Evolutionary conservation across 2,329 filamentous ascomycete genomes (phyloP), one percentile per base, ranked within the genome.

Genomic region (Colletotrichum chrysophilum): DNA sequence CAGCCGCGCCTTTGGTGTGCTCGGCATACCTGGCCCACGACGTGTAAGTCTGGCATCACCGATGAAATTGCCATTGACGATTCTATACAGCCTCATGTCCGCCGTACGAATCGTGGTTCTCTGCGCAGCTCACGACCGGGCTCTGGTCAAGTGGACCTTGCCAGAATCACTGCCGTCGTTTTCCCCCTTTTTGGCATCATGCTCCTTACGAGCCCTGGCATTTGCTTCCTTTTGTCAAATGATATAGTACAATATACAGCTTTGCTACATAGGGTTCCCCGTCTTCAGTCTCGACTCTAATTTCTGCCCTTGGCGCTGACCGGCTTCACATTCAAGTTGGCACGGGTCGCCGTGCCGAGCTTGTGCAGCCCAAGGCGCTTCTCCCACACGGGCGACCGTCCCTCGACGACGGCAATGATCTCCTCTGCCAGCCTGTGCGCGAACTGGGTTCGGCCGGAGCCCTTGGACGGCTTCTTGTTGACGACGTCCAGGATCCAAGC

Each of bases 401-500:
- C 97, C 88, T 98, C 96, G 12, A 97, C 93, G 30, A 98, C 94
- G 43, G 94, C 91, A 70, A 98, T 90, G 76, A 98, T 88, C 89
- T 98, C 96, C 82, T 96, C 93, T 2, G 95, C 96, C 77, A 98
- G 90, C 71, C 94, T 90, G 80, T 93, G 89, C 13, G 95, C 93
- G 81, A 98, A 94, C 84, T 93, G 92, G 77, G 90, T 90, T 74
- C 91, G 91, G 9, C 94, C 94, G 80, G 92, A 94, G 24, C 93
- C 94, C 79, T 89, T 89, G 78, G 93, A 94, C 77, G 91, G 91
- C 86, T 94, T 93, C 89, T 96, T 97, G 77, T 91, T 91, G 52
- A 95, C 95, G n/a, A 92, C 90, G 77, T 95, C 93, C 74, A 98
- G 85, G 79, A 99, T 98, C 97, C 97, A 99, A 84, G 91, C 88